Evolutionary conservation across 2,329 filamentous ascomycete species (phyloP).

Genomic region (Pseudophaeomoniella oleicola): DNA sequence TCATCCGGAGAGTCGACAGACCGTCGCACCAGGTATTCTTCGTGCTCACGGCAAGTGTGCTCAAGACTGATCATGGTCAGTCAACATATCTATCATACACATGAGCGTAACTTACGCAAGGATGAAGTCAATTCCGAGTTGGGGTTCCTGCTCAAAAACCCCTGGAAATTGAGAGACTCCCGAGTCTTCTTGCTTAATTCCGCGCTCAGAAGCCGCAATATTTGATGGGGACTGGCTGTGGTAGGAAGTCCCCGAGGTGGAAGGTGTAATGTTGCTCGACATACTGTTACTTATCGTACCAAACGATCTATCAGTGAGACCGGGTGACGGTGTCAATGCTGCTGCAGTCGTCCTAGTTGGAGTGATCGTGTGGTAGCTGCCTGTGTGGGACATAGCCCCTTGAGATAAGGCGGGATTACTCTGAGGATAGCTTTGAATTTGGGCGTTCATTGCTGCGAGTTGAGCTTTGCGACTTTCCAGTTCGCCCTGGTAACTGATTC

Average conservation of each 20-base stretch:
- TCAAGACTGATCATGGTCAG: slow-evolving; percentile 35
- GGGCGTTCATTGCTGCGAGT: background rate
- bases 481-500: slow-evolving; percentile 41
- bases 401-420: background rate
- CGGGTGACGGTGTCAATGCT: slow-evolving; percentile 11
- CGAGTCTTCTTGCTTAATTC: slow-evolving; percentile 10
- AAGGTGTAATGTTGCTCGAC: background rate
- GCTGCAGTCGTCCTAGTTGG: slow-evolving; percentile 18
- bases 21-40: slow-evolving; percentile 59
- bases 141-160: slow-evolving; percentile 30
- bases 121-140: slow-evolving; percentile 32
- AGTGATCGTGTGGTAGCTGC: slow-evolving; percentile 28
- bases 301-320: background rate
- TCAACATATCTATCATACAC: background rate
- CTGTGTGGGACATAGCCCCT: slow-evolving; percentile 12
- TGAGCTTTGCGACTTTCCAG: slow-evolving; percentile 22
- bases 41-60: slow-evolving; percentile 85
- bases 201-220: slow-evolving; percentile 9
- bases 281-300: background rate
- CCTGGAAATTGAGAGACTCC: slow-evolving; percentile 15
- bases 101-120: slow-evolving; percentile 22
- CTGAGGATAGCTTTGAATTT: background rate
- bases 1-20: slow-evolving; percentile 36
- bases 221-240: slow-evolving; percentile 11
- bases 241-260: background rate